phyloP scores from a whole-genome alignment of 2,329 filamentous ascomycete genomes.

The Paecilomyces sp. region DNA sequence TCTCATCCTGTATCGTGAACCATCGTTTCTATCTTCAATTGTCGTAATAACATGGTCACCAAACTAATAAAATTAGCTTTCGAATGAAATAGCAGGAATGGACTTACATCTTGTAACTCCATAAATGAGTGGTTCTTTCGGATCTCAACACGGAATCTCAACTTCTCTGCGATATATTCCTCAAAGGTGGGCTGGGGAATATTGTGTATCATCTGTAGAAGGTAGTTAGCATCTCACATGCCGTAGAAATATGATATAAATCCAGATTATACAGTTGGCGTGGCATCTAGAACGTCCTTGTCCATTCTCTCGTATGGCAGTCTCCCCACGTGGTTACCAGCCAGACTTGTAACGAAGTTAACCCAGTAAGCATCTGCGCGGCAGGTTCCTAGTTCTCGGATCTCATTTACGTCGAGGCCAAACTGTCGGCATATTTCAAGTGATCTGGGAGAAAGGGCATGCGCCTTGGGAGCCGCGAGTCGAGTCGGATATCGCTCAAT shows the following conservation, averaged over 20 bases:
- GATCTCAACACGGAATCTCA: slow-evolving; percentile 6
- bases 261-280: too few relatives aligned
- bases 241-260: too few relatives aligned
- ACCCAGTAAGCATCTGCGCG: slow-evolving; percentile 31
- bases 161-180: slow-evolving; percentile 19
- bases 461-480: slow-evolving; percentile 21
- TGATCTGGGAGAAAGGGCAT: slow-evolving; percentile 20
- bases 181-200: slow-evolving; percentile 37
- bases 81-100: not conserved
- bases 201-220: slow-evolving; percentile 33
- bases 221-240: slow-evolving; percentile 14
- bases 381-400: slow-evolving; percentile 12
- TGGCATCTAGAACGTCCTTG: too few relatives aligned
- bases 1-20: slow-evolving; percentile 16
- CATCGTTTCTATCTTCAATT: slow-evolving; percentile 20
- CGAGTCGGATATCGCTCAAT: slow-evolving; percentile 19
- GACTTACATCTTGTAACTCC: not conserved
- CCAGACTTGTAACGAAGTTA: slow-evolving; percentile 34
- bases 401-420: slow-evolving; percentile 16
- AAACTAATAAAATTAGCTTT: slow-evolving; percentile 11
- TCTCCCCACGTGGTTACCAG: slow-evolving; percentile 26
- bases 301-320: too few relatives aligned
- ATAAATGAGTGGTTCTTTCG: not conserved
- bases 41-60: slow-evolving; percentile 18
- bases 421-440: slow-evolving; percentile 22